Evolutionary conservation across 768 basidiomycete genomes (phyloP).

Genomic region (Pulveroboletus frians): DNA sequence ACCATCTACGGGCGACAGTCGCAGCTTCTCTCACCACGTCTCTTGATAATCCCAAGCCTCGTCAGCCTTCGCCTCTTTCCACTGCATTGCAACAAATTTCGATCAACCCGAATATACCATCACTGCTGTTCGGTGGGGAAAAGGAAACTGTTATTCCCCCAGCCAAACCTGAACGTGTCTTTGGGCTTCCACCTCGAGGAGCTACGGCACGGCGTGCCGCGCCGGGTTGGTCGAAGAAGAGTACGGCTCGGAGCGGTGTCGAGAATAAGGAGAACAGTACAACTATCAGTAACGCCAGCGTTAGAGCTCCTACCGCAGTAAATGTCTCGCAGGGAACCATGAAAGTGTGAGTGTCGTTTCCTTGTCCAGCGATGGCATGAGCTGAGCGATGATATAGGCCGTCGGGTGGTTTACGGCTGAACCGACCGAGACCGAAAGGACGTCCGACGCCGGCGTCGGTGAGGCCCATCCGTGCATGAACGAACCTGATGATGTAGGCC

Average conservation of each 20-base stretch:
- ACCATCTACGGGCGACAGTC: conserved; percentile 31
- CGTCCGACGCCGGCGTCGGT: conserved; percentile 34
- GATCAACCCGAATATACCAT: conserved; percentile 38
- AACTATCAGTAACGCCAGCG: conserved; percentile 3
- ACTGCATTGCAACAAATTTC: conserved; percentile 40
- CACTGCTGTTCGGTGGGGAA: conserved; percentile 21
- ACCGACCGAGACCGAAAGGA: conserved; percentile 43
- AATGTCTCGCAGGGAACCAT: conserved; percentile 34
- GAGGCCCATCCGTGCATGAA: conserved; percentile 25
- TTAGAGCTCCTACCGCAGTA: conserved; percentile 1
- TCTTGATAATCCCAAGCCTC: conserved; percentile 11
- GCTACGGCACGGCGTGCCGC: conserved; percentile 54
- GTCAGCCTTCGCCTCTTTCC: conserved; percentile 20
- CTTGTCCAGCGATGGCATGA: background rate
- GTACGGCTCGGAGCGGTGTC: conserved; percentile 43
- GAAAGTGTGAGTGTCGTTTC: conserved; percentile 47
- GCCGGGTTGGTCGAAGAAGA: conserved; percentile 63
- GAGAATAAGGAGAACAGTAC: conserved; percentile 53
- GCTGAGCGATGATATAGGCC: conserved; percentile 26
- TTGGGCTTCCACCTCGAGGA: conserved; percentile 33
- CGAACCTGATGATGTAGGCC: background rate
- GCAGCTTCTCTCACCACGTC: conserved; percentile 18
- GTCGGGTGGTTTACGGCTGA: conserved; percentile 38
- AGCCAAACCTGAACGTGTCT: conserved; percentile 26
- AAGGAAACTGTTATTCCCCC: conserved; percentile 32